These are phyloP conservation scores for Paramecium sexaurelia DNA, from an alignment of 73 alveolate genomes.

Conservation along the genomic window DNA sequence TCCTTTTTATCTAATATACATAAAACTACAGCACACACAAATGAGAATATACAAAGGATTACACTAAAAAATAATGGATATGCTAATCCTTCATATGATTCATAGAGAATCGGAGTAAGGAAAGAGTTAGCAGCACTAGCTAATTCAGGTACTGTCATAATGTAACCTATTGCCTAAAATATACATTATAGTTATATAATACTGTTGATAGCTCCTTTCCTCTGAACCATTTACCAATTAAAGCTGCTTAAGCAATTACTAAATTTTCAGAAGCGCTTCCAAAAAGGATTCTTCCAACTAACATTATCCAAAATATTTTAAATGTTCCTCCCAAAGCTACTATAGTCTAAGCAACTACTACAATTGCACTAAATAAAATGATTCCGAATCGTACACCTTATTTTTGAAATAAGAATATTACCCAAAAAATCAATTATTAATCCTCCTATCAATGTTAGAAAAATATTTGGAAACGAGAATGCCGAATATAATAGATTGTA, in stretches of 20 bases:
- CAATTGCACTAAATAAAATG: not conserved
- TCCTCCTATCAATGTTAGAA: constrained; percentile 37
- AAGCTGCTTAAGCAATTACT: constrained; percentile 47
- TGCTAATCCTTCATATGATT: not conserved
- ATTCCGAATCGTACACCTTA: constrained; percentile 50
- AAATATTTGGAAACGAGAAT: constrained; percentile 53
- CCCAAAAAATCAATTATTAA: constrained; percentile 38
- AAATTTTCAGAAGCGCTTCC: constrained; percentile 48
- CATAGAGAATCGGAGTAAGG: constrained; percentile 8
- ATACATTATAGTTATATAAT: not conserved
- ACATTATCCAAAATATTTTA: not conserved
- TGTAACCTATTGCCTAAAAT: constrained; percentile 41
- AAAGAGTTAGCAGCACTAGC: constrained; percentile 49
- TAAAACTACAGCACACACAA: constrained; percentile 15
- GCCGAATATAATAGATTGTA: constrained; percentile 34
- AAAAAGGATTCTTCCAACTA: constrained; percentile 20
- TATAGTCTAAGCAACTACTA: not conserved
- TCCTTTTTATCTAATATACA: not conserved
- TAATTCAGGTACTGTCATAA: constrained; percentile 52
- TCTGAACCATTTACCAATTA: constrained; percentile 31
- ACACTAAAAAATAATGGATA: constrained; percentile 35
- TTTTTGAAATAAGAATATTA: not conserved
- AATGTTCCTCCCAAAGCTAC: constrained; percentile 46
- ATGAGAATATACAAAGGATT: not conserved
- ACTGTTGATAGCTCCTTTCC: constrained; percentile 55